Percentiles rank a stretch among this genome's conserved stretches.
phyloP scores from a whole-genome alignment of 1,139 yeast genomes.

The Geotrichum fermentans region DNA sequence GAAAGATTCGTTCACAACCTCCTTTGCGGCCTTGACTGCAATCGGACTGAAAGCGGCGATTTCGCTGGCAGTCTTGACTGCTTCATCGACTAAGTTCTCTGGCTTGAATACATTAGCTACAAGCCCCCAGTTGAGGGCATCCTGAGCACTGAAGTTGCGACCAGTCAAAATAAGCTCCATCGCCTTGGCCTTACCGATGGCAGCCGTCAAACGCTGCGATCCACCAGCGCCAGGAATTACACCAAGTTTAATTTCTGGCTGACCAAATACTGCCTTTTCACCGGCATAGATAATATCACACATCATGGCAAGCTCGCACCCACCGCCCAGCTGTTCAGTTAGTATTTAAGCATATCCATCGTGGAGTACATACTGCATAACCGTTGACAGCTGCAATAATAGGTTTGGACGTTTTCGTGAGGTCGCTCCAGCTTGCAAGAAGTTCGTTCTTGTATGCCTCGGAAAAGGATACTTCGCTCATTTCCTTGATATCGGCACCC shows the following conservation, averaged over 20 bases:
- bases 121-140: conserved; percentile 49
- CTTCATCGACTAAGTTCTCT: conserved; percentile 42
- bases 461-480: conserved; percentile 41
- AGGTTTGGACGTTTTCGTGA: conserved; percentile 41
- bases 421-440: conserved; percentile 40
- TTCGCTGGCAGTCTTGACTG: conserved; percentile 44
- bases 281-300: conserved; percentile 50
- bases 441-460: conserved; percentile 38
- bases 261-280: conserved; percentile 48
- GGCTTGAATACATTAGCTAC: conserved; percentile 43
- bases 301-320: conserved; percentile 52
- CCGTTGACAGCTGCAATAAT: conserved; percentile 52
- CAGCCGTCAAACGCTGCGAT: conserved; percentile 45
- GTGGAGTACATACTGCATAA: conserved; percentile 34
- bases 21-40: conserved; percentile 47
- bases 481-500: conserved; percentile 52
- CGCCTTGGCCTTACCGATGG: conserved; percentile 48
- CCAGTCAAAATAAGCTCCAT: conserved; percentile 49
- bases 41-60: conserved; percentile 43
- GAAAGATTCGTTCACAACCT: conserved; percentile 42
- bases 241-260: conserved; percentile 51
- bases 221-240: conserved; percentile 54
- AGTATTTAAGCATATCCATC: background rate
- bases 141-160: conserved; percentile 41
- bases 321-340: conserved; percentile 43